These are phyloP conservation scores for Clarireedia homoeocarpa DNA, from an alignment of 2,329 filamentous ascomycete species.

Conservation along the genomic window DNA sequence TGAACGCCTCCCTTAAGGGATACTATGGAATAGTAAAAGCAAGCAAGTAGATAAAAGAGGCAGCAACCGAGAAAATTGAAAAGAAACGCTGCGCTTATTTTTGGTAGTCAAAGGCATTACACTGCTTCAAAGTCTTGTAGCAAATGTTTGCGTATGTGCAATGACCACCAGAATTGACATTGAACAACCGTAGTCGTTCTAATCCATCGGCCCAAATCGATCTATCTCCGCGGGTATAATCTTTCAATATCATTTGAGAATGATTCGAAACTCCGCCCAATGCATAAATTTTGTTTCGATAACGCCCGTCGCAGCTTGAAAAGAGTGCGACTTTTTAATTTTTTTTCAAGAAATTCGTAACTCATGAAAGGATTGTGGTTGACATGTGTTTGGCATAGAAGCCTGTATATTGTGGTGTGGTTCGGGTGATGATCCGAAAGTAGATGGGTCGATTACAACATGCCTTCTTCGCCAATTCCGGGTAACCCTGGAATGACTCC, in stretches of 20 bases:
- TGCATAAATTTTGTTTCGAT: constrained; percentile 18
- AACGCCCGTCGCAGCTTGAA: constrained; percentile 3
- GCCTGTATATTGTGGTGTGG: background rate
- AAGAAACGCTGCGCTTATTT: background rate
- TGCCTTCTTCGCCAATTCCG: constrained; percentile 47
- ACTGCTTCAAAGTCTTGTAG: background rate
- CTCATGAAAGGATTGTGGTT: constrained; percentile 2
- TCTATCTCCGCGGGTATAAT: constrained; percentile 28
- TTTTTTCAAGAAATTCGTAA: background rate
- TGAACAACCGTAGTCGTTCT: background rate
- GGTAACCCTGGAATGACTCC: constrained; percentile 37
- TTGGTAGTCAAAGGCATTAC: too few relatives aligned
- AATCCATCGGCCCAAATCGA: constrained; percentile 11
- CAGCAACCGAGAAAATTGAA: background rate
- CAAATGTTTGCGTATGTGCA: background rate
- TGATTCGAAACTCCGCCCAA: constrained; percentile 26
- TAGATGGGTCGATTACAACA: constrained; percentile 24
- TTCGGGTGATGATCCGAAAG: constrained; percentile 2
- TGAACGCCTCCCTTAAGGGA: background rate
- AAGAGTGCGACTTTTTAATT: background rate
- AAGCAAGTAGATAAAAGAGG: background rate
- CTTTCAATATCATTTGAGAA: constrained; percentile 15
- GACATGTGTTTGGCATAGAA: constrained; percentile 5
- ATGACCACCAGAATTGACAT: background rate
- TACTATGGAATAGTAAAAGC: background rate